A percentile compares a stretch with the other conserved stretches of the same genome.
phyloP scores from a whole-genome alignment of 345 rosid species.

The Citrus glauca region DNA sequence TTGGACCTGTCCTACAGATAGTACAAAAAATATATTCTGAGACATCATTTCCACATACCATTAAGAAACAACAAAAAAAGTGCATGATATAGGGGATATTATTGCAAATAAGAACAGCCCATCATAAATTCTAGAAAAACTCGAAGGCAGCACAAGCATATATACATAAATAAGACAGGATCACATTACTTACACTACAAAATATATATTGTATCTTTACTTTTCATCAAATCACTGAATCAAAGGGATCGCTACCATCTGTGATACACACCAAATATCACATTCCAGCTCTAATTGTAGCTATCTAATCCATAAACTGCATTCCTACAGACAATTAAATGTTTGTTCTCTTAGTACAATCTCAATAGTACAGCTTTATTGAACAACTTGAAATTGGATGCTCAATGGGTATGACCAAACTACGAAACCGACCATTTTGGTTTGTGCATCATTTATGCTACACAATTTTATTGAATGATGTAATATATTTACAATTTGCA shows the following conservation, averaged over 20 bases:
- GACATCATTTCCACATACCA: constrained; percentile 14
- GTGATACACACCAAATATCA: background rate
- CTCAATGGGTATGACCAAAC: background rate
- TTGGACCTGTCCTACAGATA: constrained; percentile 91
- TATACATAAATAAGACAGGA: background rate
- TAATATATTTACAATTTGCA: background rate
- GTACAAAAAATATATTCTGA: constrained; percentile 34
- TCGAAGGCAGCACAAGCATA: background rate
- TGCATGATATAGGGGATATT: background rate
- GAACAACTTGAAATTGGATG: background rate
- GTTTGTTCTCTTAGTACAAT: background rate
- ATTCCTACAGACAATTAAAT: background rate
- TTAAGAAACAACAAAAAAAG: background rate
- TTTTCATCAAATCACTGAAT: background rate
- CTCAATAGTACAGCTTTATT: background rate
- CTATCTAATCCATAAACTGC: background rate
- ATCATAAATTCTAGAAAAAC: background rate
- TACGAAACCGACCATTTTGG: background rate
- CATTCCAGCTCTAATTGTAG: background rate
- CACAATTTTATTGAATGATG: background rate
- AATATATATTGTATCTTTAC: background rate
- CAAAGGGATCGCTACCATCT: background rate
- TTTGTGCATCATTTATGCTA: background rate
- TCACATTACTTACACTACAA: background rate
- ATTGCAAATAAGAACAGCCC: background rate